Evolutionary conservation across 2,329 filamentous ascomycete genomes (phyloP).

Genomic region (Penicillium italicum): DNA sequence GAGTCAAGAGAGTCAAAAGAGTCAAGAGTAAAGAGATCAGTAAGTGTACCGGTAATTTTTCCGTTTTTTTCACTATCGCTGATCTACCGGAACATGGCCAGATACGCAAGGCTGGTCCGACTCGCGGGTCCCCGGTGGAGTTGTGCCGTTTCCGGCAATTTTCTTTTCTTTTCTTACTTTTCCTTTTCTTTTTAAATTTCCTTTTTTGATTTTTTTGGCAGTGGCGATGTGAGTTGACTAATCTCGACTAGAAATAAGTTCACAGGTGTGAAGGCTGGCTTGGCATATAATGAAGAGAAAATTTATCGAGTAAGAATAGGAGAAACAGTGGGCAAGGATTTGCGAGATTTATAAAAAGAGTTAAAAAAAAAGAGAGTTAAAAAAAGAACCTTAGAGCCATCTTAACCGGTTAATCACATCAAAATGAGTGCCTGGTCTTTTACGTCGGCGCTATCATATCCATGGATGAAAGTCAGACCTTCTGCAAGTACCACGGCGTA

Average conservation of each 20-base stretch:
- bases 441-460: slow-evolving; percentile 24
- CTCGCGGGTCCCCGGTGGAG: slow-evolving; percentile 33
- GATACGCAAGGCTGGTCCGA: slow-evolving; percentile 47
- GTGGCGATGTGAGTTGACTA: slow-evolving; percentile 27
- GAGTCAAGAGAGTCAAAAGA: too few relatives aligned
- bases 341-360: background rate
- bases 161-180: background rate
- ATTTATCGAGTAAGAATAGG: background rate
- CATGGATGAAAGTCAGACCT: slow-evolving; percentile 3
- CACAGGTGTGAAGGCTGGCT: background rate
- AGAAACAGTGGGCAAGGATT: background rate
- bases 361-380: background rate
- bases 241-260: slow-evolving; percentile 2
- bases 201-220: background rate
- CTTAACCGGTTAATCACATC: background rate
- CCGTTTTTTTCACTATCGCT: slow-evolving; percentile 20
- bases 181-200: background rate
- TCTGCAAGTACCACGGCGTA: background rate
- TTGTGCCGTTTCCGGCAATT: slow-evolving; percentile 32
- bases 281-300: background rate
- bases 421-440: slow-evolving; percentile 7
- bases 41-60: slow-evolving; percentile 20
- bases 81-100: slow-evolving; percentile 38
- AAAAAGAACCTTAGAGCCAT: background rate
- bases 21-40: background rate